Percentiles rank a stretch among this genome's conserved stretches.
Conservation (phyloP, 2,329 filamentous ascomycete genomes). For the Penicillium digitatum region DNA sequence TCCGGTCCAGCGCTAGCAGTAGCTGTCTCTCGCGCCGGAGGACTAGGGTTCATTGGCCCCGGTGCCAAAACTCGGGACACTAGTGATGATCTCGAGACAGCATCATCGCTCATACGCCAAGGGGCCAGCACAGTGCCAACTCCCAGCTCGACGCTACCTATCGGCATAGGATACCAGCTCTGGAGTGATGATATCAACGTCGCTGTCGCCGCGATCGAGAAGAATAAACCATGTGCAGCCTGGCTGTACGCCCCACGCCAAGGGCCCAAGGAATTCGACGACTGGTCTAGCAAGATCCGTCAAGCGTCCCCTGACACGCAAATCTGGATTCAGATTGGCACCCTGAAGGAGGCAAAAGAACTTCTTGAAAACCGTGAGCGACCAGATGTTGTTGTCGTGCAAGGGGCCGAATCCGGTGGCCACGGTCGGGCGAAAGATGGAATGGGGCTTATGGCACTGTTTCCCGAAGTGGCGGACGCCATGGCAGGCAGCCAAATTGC, state of each 20-base stretch:
- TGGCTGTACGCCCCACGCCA: constrained; percentile 43
- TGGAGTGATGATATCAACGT: constrained; percentile 38
- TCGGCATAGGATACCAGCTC: constrained; percentile 43
- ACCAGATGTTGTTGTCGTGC: constrained; percentile 54
- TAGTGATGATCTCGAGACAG: constrained; percentile 32
- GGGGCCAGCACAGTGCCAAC: constrained; percentile 4
- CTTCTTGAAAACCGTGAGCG: constrained; percentile 32
- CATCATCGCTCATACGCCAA: constrained; percentile 23
- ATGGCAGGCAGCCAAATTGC: constrained; percentile 39
- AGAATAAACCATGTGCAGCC: constrained; percentile 39
- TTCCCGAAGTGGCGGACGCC: constrained; percentile 52
- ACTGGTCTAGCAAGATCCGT: constrained; percentile 48
- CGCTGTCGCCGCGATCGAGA: constrained; percentile 29
- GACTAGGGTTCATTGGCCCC: constrained; percentile 55
- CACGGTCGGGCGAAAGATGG: constrained; percentile 49
- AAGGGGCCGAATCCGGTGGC: constrained; percentile 55
- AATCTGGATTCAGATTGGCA: constrained; percentile 57
- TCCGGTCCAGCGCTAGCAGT: constrained; percentile 56
- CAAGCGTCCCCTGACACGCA: constrained; percentile 42
- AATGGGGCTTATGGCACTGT: constrained; percentile 48
- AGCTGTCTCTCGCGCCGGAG: constrained; percentile 56
- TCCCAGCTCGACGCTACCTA: constrained; percentile 28
- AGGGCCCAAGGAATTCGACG: constrained; percentile 33
- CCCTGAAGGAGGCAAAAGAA: constrained; percentile 47
- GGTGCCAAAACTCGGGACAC: constrained; percentile 46